Evolutionary conservation across 768 basidiomycete genomes (phyloP).

Genomic region (Cyathus striatus): DNA sequence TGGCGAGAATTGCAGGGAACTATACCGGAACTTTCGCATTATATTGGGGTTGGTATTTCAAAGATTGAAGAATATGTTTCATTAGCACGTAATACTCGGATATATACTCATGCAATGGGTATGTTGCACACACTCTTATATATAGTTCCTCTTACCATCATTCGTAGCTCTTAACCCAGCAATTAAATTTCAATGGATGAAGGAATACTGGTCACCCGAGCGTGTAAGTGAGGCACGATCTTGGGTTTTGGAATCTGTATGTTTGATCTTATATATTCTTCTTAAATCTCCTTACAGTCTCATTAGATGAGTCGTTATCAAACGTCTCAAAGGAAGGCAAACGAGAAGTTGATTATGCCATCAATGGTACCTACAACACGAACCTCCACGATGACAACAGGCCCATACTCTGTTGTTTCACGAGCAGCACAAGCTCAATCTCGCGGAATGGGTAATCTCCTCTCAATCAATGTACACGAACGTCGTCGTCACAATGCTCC

Average conservation of each 20-base stretch:
- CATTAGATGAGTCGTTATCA: neutral
- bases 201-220: neutral
- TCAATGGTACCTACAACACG: neutral
- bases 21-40: neutral
- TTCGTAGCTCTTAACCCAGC: neutral
- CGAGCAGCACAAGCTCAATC: neutral
- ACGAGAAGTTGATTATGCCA: neutral
- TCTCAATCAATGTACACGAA: neutral
- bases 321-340: neutral
- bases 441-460: neutral
- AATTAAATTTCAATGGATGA: neutral
- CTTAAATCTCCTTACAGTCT: neutral
- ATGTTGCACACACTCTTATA: neutral
- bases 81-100: neutral
- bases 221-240: neutral
- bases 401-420: neutral
- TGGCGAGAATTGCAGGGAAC: neutral
- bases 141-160: neutral
- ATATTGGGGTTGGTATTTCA: neutral
- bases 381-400: neutral
- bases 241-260: neutral
- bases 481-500: neutral
- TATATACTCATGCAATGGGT: neutral
- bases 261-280: neutral
- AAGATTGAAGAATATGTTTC: conserved; percentile 1